These are phyloP conservation scores for Spizellomyces sp. DNA, from an alignment of 192 early-diverging fungal species.

Conservation along the genomic window DNA sequence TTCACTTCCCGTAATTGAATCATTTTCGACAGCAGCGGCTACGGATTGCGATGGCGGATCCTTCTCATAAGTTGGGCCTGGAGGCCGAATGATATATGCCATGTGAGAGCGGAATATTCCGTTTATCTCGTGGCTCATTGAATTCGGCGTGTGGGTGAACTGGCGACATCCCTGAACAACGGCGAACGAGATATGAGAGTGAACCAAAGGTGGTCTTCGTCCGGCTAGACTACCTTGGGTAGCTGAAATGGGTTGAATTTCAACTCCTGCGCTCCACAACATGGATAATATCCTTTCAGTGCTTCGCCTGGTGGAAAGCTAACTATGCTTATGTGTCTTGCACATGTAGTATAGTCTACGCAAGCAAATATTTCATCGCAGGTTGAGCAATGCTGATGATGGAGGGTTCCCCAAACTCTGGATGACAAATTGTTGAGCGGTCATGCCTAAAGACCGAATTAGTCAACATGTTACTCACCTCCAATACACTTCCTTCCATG, in stretches of 20 bases:
- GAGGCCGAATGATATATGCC: background rate
- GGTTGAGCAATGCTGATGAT: conserved; percentile 31
- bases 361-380: conserved; percentile 33
- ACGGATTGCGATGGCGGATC: too few species aligned
- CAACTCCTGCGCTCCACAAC: conserved; percentile 33
- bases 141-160: conserved; percentile 8
- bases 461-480: conserved; percentile 17
- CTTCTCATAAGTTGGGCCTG: background rate
- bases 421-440: background rate
- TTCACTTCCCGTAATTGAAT: too few species aligned
- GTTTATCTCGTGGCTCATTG: background rate
- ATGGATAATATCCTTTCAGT: conserved; percentile 23
- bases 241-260: conserved; percentile 36
- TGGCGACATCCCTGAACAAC: conserved; percentile 13
- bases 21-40: too few species aligned
- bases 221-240: conserved; percentile 12
- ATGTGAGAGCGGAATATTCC: conserved; percentile 14
- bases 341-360: conserved; percentile 28
- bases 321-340: conserved; percentile 17
- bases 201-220: background rate
- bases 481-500: conserved; percentile 49
- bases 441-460: background rate
- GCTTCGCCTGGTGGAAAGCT: conserved; percentile 19
- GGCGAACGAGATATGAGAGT: too few species aligned
- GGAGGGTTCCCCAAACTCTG: conserved; percentile 42